phyloP scores from a whole-genome alignment of 306 rosid genomes.

The Glycine tomentella region DNA sequence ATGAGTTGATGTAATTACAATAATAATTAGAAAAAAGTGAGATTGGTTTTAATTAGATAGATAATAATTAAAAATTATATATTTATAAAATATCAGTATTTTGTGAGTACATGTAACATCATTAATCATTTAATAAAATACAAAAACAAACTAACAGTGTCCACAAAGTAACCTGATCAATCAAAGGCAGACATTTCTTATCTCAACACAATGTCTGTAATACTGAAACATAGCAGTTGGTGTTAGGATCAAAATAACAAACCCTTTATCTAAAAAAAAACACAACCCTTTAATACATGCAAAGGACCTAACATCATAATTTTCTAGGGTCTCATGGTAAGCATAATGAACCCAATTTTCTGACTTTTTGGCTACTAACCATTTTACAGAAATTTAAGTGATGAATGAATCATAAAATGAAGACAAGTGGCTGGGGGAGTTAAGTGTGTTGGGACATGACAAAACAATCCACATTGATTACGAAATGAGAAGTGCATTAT shows the following conservation, averaged over 20 bases:
- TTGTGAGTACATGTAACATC: background rate
- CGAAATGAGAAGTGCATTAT: background rate
- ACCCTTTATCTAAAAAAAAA: no score
- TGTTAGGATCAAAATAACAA: no score
- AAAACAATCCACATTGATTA: background rate
- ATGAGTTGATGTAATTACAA: background rate
- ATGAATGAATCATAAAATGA: background rate
- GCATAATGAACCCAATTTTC: background rate
- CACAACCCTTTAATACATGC: no score
- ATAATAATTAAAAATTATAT: no score
- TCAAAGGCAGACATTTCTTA: background rate
- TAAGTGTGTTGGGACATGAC: constrained; percentile 18
- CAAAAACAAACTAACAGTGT: background rate
- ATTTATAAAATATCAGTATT: background rate
- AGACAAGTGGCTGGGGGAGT: background rate
- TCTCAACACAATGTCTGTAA: background rate
- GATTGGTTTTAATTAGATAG: background rate
- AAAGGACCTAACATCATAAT: background rate
- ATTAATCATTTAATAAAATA: background rate
- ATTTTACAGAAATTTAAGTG: no score
- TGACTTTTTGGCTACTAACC: background rate
- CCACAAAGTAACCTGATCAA: background rate
- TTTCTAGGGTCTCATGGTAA: no score
- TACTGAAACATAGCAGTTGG: background rate
- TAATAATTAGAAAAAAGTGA: background rate